Percentiles rank a stretch among this genome's conserved stretches.
phyloP scores from a whole-genome alignment of 108 stramenopile species.

The Nitzschia sp. region DNA sequence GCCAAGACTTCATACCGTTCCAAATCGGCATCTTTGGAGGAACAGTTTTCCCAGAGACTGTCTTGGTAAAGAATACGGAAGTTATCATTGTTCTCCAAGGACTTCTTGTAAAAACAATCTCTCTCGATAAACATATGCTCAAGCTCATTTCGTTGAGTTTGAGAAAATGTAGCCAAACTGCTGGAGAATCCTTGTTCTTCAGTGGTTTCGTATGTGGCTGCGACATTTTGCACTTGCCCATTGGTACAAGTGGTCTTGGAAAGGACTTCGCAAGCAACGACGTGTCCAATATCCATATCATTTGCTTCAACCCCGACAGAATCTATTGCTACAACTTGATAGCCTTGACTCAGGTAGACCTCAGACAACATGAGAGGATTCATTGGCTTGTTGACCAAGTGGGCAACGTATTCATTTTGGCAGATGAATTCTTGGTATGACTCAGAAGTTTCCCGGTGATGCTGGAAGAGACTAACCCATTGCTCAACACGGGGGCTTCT shows the following conservation, averaged over 20 bases:
- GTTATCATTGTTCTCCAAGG: neutral
- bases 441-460: neutral
- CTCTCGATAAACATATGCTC: slow-evolving; percentile 18
- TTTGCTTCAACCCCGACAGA: slow-evolving; percentile 1
- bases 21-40: neutral
- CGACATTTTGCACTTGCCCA: neutral
- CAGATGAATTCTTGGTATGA: slow-evolving; percentile 9
- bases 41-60: slow-evolving; percentile 9
- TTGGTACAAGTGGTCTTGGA: slow-evolving; percentile 1
- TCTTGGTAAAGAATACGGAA: slow-evolving; percentile 9
- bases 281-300: slow-evolving; percentile 17
- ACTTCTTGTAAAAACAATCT: slow-evolving; percentile 30
- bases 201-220: neutral
- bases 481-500: slow-evolving; percentile 29
- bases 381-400: slow-evolving; percentile 26
- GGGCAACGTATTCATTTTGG: neutral
- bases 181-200: slow-evolving; percentile 1
- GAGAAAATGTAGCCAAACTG: neutral
- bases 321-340: slow-evolving; percentile 23
- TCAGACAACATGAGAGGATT: slow-evolving; percentile 25
- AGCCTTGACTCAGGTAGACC: slow-evolving; percentile 16
- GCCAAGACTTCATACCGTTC: neutral
- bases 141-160: slow-evolving; percentile 2
- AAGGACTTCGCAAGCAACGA: slow-evolving; percentile 26
- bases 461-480: slow-evolving; percentile 9